Conservation (phyloP, 257 asterid genomes). For the Echites panduratus region DNA sequence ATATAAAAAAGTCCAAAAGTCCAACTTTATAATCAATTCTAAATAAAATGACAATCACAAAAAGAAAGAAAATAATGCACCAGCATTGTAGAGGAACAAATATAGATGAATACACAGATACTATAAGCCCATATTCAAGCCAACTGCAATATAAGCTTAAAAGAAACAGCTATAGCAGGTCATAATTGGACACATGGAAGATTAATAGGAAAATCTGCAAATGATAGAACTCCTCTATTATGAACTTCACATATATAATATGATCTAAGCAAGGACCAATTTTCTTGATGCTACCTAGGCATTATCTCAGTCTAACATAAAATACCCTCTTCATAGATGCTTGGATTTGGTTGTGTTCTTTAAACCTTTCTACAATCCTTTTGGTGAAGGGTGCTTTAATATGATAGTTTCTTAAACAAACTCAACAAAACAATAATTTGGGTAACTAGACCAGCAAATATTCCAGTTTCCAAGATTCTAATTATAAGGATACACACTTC, state of each 20-base stretch:
- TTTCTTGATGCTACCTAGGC: background rate
- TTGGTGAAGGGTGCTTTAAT: background rate
- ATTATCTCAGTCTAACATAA: background rate
- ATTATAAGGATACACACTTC: background rate
- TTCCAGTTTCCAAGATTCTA: background rate
- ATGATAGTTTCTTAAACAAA: background rate
- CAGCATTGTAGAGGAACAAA: slow-evolving; percentile 53
- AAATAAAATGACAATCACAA: no score
- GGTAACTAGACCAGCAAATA: background rate
- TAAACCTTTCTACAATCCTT: background rate
- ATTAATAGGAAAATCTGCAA: background rate
- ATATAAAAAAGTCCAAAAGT: no score
- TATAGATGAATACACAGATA: background rate
- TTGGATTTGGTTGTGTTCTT: background rate
- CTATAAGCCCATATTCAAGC: background rate
- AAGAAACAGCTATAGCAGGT: background rate
- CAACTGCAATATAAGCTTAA: background rate
- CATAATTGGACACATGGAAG: background rate
- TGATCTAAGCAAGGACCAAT: background rate
- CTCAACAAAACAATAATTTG: background rate
- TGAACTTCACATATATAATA: background rate
- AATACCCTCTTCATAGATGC: background rate
- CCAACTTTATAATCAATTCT: no score
- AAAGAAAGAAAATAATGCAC: slow-evolving; percentile 79
- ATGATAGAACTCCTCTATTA: background rate